Conservation (phyloP, 2,329 filamentous ascomycete species). For the Neonectria magnoliae region DNA sequence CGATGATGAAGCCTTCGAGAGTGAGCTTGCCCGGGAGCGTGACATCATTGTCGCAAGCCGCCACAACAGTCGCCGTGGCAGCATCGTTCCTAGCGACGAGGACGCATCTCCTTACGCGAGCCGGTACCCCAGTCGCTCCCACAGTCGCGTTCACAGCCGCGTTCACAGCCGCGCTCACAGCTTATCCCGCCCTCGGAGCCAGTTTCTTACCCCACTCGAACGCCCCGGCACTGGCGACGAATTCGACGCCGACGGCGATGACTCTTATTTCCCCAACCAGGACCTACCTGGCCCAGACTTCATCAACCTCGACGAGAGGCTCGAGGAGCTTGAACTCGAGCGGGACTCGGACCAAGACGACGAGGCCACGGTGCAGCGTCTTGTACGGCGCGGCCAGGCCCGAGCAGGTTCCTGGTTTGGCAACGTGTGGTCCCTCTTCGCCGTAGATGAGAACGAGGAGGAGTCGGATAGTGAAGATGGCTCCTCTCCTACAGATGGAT, state of each 20-base stretch:
- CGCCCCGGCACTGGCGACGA: slow-evolving; percentile 48
- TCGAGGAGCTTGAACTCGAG: slow-evolving; percentile 64
- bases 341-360: slow-evolving; percentile 63
- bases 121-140: slow-evolving; percentile 58
- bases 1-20: slow-evolving; percentile 64
- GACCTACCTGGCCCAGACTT: slow-evolving; percentile 66
- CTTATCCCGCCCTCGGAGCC: slow-evolving; percentile 48
- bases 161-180: slow-evolving; percentile 56
- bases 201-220: slow-evolving; percentile 58
- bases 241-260: slow-evolving; percentile 36
- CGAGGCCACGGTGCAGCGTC: slow-evolving; percentile 66
- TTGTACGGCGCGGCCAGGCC: slow-evolving; percentile 64
- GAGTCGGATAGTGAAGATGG: slow-evolving; percentile 55
- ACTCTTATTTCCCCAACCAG: slow-evolving; percentile 39
- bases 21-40: slow-evolving; percentile 61
- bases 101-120: slow-evolving; percentile 52
- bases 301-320: slow-evolving; percentile 68
- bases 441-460: slow-evolving; percentile 69
- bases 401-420: slow-evolving; percentile 69
- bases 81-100: slow-evolving; percentile 52
- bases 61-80: slow-evolving; percentile 59
- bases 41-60: slow-evolving; percentile 55
- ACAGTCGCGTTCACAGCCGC: slow-evolving; percentile 61
- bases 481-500: slow-evolving; percentile 39
- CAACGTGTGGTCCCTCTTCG: slow-evolving; percentile 69